Conservation (phyloP, 2,329 filamentous ascomycete genomes). For the Phoma sp. region DNA sequence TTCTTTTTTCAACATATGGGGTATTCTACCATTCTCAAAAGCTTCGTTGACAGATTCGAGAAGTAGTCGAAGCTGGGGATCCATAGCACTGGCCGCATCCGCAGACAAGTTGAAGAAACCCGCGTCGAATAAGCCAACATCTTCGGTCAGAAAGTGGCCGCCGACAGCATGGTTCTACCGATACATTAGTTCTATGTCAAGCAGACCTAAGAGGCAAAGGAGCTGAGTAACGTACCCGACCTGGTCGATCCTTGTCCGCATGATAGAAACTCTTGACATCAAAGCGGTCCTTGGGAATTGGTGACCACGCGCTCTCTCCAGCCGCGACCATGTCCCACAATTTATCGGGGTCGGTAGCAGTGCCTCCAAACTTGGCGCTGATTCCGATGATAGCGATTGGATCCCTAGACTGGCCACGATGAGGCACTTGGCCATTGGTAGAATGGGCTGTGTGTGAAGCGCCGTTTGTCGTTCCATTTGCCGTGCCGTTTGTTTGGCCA, state of each 20-base stretch:
- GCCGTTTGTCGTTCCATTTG: too few species aligned
- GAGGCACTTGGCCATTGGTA: too few species aligned
- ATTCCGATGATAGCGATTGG: constrained; percentile 14
- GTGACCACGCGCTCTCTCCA: constrained; percentile 12
- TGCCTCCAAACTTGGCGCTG: constrained; percentile 40
- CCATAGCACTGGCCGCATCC: not conserved
- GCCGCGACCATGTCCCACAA: constrained; percentile 46
- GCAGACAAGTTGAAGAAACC: not conserved
- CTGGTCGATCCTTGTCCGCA: too few species aligned
- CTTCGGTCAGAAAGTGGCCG: constrained; percentile 8
- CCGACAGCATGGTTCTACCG: not conserved
- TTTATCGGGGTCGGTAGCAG: constrained; percentile 28
- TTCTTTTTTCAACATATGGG: too few species aligned
- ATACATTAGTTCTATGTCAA: too few species aligned
- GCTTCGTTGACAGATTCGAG: constrained; percentile 29
- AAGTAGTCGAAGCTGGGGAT: constrained; percentile 22
- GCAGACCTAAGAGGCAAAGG: too few species aligned
- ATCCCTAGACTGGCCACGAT: too few species aligned
- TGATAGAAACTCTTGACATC: constrained; percentile 35
- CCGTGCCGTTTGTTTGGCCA: too few species aligned
- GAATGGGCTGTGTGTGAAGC: too few species aligned
- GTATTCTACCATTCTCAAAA: constrained; percentile 7
- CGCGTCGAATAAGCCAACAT: not conserved
- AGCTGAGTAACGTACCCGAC: too few species aligned
- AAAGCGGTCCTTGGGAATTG: constrained; percentile 41